Percentiles rank a stretch among this genome's conserved stretches.
Conservation (phyloP, 129 eudicot genomes). For the Chrysanthemum seticuspe region DNA sequence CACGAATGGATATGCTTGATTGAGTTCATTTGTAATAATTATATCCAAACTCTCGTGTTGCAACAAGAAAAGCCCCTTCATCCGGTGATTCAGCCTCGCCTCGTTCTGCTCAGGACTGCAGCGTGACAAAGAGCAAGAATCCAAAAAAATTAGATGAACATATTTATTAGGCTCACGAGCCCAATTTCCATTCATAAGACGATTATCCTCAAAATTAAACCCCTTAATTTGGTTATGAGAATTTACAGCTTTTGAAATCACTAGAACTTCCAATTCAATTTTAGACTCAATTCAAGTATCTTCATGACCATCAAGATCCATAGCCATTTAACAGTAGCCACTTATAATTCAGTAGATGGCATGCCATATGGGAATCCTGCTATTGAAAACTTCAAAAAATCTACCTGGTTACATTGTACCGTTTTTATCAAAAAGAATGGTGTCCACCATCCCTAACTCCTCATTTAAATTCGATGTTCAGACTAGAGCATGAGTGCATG, state of each 20-base stretch:
- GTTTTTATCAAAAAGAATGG: slow-evolving; percentile 47
- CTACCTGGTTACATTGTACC: slow-evolving; percentile 55
- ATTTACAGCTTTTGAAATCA: slow-evolving; percentile 30
- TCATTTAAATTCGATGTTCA: slow-evolving; percentile 50
- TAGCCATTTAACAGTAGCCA: slow-evolving; percentile 58
- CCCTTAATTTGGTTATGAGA: slow-evolving; percentile 36
- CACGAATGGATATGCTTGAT: slow-evolving; percentile 48
- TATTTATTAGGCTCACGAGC: slow-evolving; percentile 42
- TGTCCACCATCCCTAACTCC: slow-evolving; percentile 54
- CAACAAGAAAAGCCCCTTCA: slow-evolving; percentile 63
- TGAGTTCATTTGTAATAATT: slow-evolving; percentile 55
- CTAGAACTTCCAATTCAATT: slow-evolving; percentile 40
- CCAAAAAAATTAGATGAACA: slow-evolving; percentile 37
- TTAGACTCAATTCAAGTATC: slow-evolving; percentile 26
- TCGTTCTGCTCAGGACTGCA: slow-evolving; percentile 56
- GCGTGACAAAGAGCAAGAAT: slow-evolving; percentile 64
- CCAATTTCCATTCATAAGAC: slow-evolving; percentile 47
- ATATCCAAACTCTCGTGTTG: slow-evolving; percentile 60
- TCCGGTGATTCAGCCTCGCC: slow-evolving; percentile 59
- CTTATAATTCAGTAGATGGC: slow-evolving; percentile 44
- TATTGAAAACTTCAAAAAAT: slow-evolving; percentile 44
- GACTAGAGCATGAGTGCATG: slow-evolving; percentile 44
- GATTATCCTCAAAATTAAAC: slow-evolving; percentile 49
- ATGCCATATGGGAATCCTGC: slow-evolving; percentile 43
- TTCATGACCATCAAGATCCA: slow-evolving; percentile 39